Evolutionary conservation across 2,329 filamentous ascomycete species (phyloP), one percentile per base, ranked within the genome.

Genomic region (Fusarium illudens): DNA sequence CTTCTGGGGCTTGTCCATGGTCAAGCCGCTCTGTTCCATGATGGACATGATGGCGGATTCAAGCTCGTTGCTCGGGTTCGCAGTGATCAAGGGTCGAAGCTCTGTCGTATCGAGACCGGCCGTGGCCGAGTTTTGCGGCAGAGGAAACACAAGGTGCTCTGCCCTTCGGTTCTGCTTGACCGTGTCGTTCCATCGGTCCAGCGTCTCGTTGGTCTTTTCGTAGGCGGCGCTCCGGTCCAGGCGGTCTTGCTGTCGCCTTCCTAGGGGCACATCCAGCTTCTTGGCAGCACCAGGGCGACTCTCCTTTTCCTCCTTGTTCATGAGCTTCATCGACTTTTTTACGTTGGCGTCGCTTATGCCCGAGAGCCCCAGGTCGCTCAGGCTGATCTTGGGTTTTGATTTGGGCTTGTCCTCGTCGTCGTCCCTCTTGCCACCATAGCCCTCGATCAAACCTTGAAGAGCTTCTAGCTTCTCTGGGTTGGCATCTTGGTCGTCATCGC

Each of bases 161-260:
- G 95, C 94, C 71, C 93, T 87, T 62, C 96, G 91, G 78, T 97
- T 97, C 30, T 93, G 89, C 80, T 97, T 97, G 74, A 99, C 94
- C 0, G 96, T 98, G 64, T 97, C 95, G 30, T 91, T 91, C 96
- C 96, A 99, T 72, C 93, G 89, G 67, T 92, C 89, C 25, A 99
- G 84, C 0, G 94, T 95, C 78, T 97, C 91, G 74, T 96, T 97
- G 52, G 93, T 94, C 83, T 97, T 94, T 33, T 94, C 89, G 72
- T 94, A 96, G 3, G 96, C 96, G 22, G 89, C 93, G 54, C 84
- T 84, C 53, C 96, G 92, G 74, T 97, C 91, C 15, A 97, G 80
- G 51, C 90, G 89, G 75, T 94, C 94, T 78, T 98, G 95, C 72
- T 97, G 92, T 64, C 94, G 87, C 76, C 92, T 94, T 2, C 93